Evolutionary conservation across 306 rosid genomes (phyloP).

Genomic region (Rosa chinensis): DNA sequence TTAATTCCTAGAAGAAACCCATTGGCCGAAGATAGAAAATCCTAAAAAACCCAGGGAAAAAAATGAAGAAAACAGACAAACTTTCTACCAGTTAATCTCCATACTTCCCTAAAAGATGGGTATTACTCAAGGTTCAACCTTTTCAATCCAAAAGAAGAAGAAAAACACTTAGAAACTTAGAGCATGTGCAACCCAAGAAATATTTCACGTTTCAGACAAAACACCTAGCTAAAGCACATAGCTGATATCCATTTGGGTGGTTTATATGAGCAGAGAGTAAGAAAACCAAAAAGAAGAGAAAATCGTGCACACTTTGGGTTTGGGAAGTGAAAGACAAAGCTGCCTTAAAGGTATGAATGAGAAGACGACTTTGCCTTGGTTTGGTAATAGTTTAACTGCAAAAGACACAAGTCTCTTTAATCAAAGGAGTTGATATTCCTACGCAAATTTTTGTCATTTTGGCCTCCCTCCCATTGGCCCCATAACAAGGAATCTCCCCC

Average conservation of each 20-base stretch:
- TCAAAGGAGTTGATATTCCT: conserved; percentile 5
- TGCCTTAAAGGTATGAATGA: neutral
- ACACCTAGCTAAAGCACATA: neutral
- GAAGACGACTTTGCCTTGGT: neutral
- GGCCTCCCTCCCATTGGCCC: neutral
- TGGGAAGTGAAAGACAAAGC: conserved; percentile 5
- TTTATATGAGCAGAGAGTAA: neutral
- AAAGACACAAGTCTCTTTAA: neutral
- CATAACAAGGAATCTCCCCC: neutral
- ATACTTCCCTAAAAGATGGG: neutral
- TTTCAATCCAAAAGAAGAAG: conserved; percentile 3
- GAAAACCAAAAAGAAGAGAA: conserved; percentile 1
- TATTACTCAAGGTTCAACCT: conserved; percentile 21
- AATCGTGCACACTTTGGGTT: conserved; percentile 13
- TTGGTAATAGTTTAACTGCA: neutral
- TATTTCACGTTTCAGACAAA: neutral
- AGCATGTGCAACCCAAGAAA: neutral
- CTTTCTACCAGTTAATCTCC: neutral
- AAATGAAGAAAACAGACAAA: neutral
- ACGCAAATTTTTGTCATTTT: neutral
- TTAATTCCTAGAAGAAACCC: conserved; percentile 14
- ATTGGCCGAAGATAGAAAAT: neutral
- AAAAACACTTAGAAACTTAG: neutral
- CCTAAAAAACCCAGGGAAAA: neutral
- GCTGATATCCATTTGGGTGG: neutral